Evolutionary conservation across 768 basidiomycete genomes (phyloP).

Genomic region (Termitomyces titanicus): DNA sequence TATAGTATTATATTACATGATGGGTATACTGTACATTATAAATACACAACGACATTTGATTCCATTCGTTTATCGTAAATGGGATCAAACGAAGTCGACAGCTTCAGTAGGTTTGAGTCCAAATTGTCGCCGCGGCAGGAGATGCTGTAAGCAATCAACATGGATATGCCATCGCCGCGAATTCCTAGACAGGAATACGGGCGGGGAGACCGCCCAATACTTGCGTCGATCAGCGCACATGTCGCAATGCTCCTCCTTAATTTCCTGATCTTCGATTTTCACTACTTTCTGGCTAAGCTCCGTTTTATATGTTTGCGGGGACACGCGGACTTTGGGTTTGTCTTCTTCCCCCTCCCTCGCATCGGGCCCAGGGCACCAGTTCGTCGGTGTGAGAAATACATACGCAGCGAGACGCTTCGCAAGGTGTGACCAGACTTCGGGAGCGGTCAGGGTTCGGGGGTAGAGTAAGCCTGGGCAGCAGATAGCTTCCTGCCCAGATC

Average conservation of each 20-base stretch:
- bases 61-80: not conserved
- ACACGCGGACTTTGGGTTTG: not conserved
- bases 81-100: conserved; percentile 10
- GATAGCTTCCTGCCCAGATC: conserved; percentile 2
- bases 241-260: conserved; percentile 5
- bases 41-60: not conserved
- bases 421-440: conserved; percentile 11
- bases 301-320: not conserved
- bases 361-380: conserved; percentile 1
- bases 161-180: conserved; percentile 17
- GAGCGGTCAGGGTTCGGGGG: conserved; percentile 10
- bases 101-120: conserved; percentile 8
- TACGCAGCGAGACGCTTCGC: conserved; percentile 9
- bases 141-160: conserved; percentile 13
- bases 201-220: conserved; percentile 17
- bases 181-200: conserved; percentile 13
- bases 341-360: not conserved
- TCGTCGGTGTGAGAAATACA: conserved; percentile 11
- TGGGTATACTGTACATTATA: not conserved
- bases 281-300: not conserved
- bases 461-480: conserved; percentile 13
- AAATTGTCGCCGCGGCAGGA: conserved; percentile 15
- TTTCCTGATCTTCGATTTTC: not conserved
- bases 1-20: not conserved
- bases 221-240: conserved; percentile 14